Evolutionary conservation across 78 protist genomes (phyloP), one percentile per base, ranked within the genome.

Genomic region (Guillardia theta): DNA sequence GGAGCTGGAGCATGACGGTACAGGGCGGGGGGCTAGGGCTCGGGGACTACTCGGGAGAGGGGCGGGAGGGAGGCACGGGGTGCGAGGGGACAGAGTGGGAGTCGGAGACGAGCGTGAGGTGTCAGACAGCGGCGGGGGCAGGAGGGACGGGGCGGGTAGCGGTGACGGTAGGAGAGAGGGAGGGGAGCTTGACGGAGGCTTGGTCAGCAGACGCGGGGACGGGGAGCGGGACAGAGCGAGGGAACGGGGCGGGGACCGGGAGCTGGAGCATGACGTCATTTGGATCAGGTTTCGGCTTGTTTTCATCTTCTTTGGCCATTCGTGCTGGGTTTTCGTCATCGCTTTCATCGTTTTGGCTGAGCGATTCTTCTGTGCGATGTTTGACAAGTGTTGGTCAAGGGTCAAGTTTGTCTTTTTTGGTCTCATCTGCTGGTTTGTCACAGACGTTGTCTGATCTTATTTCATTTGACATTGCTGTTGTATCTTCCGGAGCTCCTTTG

Each of bases 61-160:
- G 21, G 2, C 2, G 70, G 70, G 70, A 58, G 70, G 70, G 70
- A 30, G 39, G 27, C 1, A 58, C 70, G 70, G 70, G 70, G 70
- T 58, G 70, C 70, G 70, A 58, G 70, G 70, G 70, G 70, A 58
- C 70, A 30, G 70, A 1, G 70, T 58, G 70, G 70, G 70, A 58
- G 70, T 58, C 70, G 70, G 70, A 58, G 70, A 58, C 70, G 6
- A 27, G 39, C 39, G 6, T 58, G 70, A 24, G 70, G 70, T 45
- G 93, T 64, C 21, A 43, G 93, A 43, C 64, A 22, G 93, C 43
- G 45, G 70, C 21, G 3, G 93, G 93, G 90, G 90, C 24, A 22
- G 18, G 90, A 22, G 90, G 90, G 90, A 78, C 50, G 18, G 30
- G 48, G 33, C 45, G 48, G 45, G 48, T 37, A 10, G 47, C 18